phyloP scores from a whole-genome alignment of 1,139 yeast genomes.

The Scheffersomyces illinoinensis region DNA sequence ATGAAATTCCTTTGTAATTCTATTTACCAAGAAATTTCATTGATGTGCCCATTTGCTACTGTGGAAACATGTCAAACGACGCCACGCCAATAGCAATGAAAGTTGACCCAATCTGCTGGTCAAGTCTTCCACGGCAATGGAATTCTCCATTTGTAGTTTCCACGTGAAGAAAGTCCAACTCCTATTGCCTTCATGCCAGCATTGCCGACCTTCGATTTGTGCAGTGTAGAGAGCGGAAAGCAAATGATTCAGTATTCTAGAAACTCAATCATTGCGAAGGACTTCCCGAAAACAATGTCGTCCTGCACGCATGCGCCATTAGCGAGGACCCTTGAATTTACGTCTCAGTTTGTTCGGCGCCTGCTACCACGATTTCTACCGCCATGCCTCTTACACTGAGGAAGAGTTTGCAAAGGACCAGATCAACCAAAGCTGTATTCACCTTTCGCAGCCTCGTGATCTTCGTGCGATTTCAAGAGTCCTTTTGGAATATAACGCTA shows the following conservation, averaged over 20 bases:
- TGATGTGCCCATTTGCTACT: background rate
- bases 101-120: background rate
- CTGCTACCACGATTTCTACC: background rate
- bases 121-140: background rate
- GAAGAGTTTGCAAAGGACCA: background rate
- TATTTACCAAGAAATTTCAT: background rate
- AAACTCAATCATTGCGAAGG: background rate
- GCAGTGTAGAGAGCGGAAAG: background rate
- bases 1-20: background rate
- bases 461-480: background rate
- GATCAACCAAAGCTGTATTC: background rate
- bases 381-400: background rate
- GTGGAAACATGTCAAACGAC: background rate
- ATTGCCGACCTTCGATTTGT: background rate
- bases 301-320: background rate
- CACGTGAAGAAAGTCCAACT: background rate
- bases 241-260: too few species aligned
- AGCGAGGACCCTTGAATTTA: background rate
- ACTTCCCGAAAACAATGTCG: background rate
- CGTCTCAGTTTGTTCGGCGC: background rate
- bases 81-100: background rate
- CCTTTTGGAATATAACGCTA: background rate
- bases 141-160: background rate
- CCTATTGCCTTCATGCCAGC: background rate
- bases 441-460: too few species aligned